phyloP scores from a whole-genome alignment of 1,284 basidiomycete species.

The Leucocoprinus gongylophorus region DNA sequence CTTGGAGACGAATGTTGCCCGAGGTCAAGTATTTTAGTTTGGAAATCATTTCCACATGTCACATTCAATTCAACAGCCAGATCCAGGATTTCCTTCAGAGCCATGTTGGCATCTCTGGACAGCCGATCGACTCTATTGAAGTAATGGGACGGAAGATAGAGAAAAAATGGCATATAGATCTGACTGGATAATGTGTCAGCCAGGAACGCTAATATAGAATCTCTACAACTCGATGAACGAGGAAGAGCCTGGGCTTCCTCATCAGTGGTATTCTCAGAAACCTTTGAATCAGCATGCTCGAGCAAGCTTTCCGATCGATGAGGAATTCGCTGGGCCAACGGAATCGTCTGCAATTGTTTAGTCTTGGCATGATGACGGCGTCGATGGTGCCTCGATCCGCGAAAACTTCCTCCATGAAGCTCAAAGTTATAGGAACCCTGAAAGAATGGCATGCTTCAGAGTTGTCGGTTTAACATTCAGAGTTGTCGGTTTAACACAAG shows the following conservation, averaged over 20 bases:
- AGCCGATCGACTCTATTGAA: conserved; percentile 54
- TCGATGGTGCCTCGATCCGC: neutral
- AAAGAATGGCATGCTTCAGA: conserved; percentile 5
- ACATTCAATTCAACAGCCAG: conserved; percentile 36
- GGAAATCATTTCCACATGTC: conserved; percentile 49
- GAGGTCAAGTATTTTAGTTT: conserved; percentile 57
- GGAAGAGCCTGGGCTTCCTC: neutral
- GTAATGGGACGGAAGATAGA: conserved; percentile 56
- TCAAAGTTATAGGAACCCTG: conserved; percentile 5
- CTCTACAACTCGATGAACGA: neutral
- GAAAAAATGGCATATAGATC: conserved; percentile 27
- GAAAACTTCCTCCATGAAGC: conserved; percentile 1
- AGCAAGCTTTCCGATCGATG: neutral
- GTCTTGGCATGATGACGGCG: neutral
- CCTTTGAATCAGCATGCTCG: neutral
- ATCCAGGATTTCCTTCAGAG: conserved; percentile 47
- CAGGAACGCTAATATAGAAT: conserved; percentile 19
- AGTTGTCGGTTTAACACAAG: no score
- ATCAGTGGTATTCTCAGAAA: conserved; percentile 1
- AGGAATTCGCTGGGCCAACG: neutral
- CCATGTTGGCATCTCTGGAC: conserved; percentile 56
- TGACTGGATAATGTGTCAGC: conserved; percentile 9
- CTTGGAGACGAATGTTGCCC: conserved; percentile 29
- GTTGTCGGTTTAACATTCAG: no score
- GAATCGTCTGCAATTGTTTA: neutral